These are phyloP conservation scores for Mortierella hygrophila DNA, from an alignment of 192 early-diverging fungal genomes.

Conservation along the genomic window DNA sequence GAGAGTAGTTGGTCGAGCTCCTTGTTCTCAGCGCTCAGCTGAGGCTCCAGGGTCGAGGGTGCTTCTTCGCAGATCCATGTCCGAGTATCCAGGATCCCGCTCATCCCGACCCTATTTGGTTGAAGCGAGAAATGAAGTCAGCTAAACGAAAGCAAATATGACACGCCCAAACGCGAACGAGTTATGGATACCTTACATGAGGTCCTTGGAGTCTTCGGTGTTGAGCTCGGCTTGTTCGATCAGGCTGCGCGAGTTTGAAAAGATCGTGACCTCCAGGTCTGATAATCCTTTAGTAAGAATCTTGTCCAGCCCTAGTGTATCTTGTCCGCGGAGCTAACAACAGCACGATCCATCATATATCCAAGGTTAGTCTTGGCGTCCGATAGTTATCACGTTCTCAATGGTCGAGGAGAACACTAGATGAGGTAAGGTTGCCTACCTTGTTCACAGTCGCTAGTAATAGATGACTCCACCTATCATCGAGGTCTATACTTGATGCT, in stretches of 20 bases:
- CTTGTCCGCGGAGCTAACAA: neutral
- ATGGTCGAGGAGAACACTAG: neutral
- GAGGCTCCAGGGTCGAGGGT: neutral
- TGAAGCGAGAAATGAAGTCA: neutral
- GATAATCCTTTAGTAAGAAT: neutral
- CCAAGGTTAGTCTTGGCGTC: neutral
- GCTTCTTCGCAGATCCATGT: conserved; percentile 5
- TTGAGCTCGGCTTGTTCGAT: neutral
- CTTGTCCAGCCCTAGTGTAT: neutral
- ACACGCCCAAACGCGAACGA: neutral
- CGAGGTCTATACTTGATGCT: neutral
- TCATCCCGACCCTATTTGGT: neutral
- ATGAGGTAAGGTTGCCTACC: neutral
- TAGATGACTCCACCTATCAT: neutral
- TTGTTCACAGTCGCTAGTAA: neutral
- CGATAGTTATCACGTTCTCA: neutral
- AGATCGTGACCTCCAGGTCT: neutral
- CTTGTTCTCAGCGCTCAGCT: neutral
- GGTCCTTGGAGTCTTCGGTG: neutral
- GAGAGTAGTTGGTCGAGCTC: neutral
- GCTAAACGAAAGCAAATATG: neutral
- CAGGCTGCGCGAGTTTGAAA: neutral
- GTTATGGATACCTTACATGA: neutral
- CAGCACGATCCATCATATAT: neutral
- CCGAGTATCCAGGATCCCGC: conserved; percentile 1